Evolutionary conservation across 2,329 filamentous ascomycete species (phyloP), one percentile per base, ranked within the genome.

Genomic region (Sclerotinia subarctica): DNA sequence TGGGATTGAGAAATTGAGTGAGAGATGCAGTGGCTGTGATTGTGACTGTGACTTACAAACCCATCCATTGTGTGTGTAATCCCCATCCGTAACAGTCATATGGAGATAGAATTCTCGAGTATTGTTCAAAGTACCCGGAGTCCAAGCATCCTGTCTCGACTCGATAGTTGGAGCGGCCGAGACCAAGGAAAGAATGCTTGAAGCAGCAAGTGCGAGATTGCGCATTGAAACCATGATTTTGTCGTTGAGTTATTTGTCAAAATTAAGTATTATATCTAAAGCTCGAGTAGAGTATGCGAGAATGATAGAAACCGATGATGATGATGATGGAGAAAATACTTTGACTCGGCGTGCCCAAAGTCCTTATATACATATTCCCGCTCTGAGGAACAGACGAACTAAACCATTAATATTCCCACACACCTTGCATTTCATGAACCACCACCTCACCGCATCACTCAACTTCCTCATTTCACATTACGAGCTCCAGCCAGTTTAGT

Each of bases 51-150:
- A 68, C 69, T 47, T 68, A 73, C 72, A 47, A 64, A 69, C n/a
- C 70, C 70, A 70, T 51, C 66, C 54, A 19, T 74, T 38, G 53
- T 70, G 70, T 24, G 68, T 70, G 19, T 52, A 49, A 21, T 59
- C 44, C 8, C 58, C 60, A 26, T 64, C 64, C 1, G 67, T 71
- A 5, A 71, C 70, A 6, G 35, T 38, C 68, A 72, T 66, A 6
- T 67, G 70, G 26, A 74, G 69, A 38, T 70, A 74, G 59, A 72
- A 75, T 54, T 75, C 74, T 68, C 70, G 72, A 8, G 73, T 75
- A 32, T 71, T 74, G 63, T 75, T 75, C 26, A 65, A 59, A 7
- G 69, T 73, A 6, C 72, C 72, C 0, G 73, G 69, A 5, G 54
- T 44, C n/a, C 32, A 74, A 1, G 66, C 21, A 17, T 59, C 53